Percentiles rank a stretch among this genome's conserved stretches.
Conservation (phyloP, 192 early-diverging fungal species). For the Piromyces finnis region DNA sequence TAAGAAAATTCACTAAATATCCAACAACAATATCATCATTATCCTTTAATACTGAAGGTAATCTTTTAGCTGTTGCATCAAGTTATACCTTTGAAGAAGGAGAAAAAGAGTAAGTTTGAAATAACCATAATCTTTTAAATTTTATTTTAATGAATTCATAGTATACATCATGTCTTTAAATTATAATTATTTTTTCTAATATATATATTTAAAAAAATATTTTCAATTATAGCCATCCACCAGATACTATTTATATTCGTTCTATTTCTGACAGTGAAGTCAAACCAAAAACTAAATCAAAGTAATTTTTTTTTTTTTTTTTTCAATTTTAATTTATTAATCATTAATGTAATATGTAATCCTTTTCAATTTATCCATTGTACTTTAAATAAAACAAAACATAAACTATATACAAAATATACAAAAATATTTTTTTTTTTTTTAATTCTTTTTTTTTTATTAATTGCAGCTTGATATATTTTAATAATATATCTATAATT, state of each 20-base stretch:
- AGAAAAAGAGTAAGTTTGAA: conserved; percentile 52
- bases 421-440: no score
- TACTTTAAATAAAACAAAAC: no score
- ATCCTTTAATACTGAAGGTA: conserved; percentile 64
- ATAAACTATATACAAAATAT: no score
- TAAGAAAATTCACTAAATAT: conserved; percentile 65
- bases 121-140: no score
- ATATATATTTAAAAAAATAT: conserved; percentile 3
- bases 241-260: conserved; percentile 61
- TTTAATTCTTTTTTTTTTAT: no score
- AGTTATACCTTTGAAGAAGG: conserved; percentile 94
- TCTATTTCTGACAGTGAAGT: conserved; percentile 45
- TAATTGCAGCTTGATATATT: no score
- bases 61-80: conserved; percentile 61
- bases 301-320: no score
- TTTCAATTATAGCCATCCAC: conserved; percentile 29
- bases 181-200: background rate
- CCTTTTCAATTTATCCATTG: no score
- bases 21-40: conserved; percentile 65
- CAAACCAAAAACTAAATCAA: conserved; percentile 16
- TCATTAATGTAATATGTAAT: no score
- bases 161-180: background rate
- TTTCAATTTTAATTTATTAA: no score
- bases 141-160: no score
- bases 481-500: no score